Base-by-base conservation (phyloP, 2,329 filamentous ascomycete species). In the Aspergillaceae sp. region DNA sequence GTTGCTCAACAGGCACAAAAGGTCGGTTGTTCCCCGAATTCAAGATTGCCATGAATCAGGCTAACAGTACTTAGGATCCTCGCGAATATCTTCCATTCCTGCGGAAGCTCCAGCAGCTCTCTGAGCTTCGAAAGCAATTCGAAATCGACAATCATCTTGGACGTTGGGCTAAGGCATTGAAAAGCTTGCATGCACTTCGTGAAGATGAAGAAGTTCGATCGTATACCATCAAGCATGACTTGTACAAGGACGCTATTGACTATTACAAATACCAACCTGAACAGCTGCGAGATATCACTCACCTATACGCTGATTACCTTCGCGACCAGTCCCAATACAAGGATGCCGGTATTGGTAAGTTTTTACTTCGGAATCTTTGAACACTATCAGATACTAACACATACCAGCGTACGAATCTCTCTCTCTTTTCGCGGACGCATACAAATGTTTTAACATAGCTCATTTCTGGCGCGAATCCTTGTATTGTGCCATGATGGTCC, bases 1-100 rank as follows among this genome's bases (percentile, higher is more conserved):
- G 87, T 98, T 8, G 92, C 92, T 0, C 92, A 98, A 61, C 90
- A 96, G 62, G 92, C 90, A 0, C 92, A 98, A 67, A 87, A 91
- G 63, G 74, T 74, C 63, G 49, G 57, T 32, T 32, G 8, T 6
- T 34, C 26, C 32, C 43, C 5, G 3, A 29, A 5, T 4, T 5
- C 28, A 29, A 41, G 8, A 5, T 41, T 9, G 1, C 8, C 11
- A 5, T 29, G 4, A 4, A 29, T 29, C 9, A 42, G 9, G 34
- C 55, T 62, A 46, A 57, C 26, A n/a, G n/a, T 41, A 19, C 27
- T 8, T 34, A 76, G 62, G 92, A 98, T 57, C 92, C 92, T 1
- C 77, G 89, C 55, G 92, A 98, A 65, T 98, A 98, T 57, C 78
- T 97, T 5, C 92, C 92, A 3, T 97, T 97, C 61, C 80, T 98